Evolutionary conservation across 2,329 filamentous ascomycete genomes (phyloP).

Genomic region (Myotisia sp.): DNA sequence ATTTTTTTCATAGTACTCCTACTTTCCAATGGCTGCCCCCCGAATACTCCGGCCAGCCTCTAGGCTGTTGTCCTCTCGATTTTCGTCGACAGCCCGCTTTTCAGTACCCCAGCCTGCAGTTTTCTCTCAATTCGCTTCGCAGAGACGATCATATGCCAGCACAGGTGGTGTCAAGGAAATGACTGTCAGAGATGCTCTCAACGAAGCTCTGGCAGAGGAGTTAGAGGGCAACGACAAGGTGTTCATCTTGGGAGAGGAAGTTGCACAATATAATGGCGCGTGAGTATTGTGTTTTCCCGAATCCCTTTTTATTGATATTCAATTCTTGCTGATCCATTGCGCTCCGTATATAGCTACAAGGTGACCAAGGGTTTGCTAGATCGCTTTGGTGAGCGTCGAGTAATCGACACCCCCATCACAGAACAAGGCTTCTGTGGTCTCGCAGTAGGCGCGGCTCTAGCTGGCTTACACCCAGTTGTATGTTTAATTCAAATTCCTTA

Average conservation of each 20-base stretch:
- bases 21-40: constrained; percentile 41
- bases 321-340: constrained; percentile 2
- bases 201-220: constrained; percentile 96
- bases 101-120: constrained; percentile 39
- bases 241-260: constrained; percentile 92
- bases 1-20: too few species aligned
- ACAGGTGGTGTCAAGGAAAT: constrained; percentile 65
- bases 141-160: constrained; percentile 43
- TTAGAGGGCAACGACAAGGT: constrained; percentile 89
- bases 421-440: constrained; percentile 92
- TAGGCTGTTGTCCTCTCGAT: constrained; percentile 45
- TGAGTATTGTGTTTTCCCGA: constrained; percentile 23
- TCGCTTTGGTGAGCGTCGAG: constrained; percentile 90
- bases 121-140: constrained; percentile 34
- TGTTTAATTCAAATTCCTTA: constrained; percentile 37
- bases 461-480: constrained; percentile 85
- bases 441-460: constrained; percentile 85
- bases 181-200: constrained; percentile 91
- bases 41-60: constrained; percentile 51
- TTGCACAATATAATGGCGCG: constrained; percentile 98
- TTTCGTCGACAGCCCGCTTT: constrained; percentile 34
- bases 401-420: constrained; percentile 97
- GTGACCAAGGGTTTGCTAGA: constrained; percentile 96
- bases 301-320: constrained; percentile 3
- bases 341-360: constrained; percentile 69